These are phyloP conservation scores for Coniochaeta sp. DNA, from an alignment of 2,329 filamentous ascomycete species.

Conservation along the genomic window DNA sequence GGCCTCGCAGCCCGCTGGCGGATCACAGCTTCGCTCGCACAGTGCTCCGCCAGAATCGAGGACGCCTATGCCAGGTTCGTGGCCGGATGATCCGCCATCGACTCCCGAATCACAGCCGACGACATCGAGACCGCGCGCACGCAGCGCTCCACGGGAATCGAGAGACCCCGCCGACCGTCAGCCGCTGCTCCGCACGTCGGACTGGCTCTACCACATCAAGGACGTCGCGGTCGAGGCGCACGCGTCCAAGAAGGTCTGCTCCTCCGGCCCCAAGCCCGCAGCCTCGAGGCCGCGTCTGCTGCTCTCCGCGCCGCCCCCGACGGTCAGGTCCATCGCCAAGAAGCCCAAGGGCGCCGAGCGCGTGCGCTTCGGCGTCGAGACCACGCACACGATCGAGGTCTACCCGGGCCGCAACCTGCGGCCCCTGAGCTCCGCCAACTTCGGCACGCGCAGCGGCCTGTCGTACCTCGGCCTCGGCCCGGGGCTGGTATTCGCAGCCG, in stretches of 20 bases:
- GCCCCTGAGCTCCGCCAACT: constrained; percentile 11
- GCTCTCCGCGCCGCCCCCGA: not conserved
- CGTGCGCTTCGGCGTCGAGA: constrained; percentile 18
- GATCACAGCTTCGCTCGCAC: no score
- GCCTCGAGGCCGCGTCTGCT: not conserved
- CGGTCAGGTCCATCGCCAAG: not conserved
- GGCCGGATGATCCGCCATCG: no score
- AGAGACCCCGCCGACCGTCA: not conserved
- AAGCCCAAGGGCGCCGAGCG: not conserved
- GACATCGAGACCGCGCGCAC: not conserved
- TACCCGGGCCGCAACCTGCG: constrained; percentile 14
- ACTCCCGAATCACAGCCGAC: no score
- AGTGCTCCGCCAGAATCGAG: no score
- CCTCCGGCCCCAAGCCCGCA: not conserved
- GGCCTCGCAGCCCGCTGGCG: not conserved
- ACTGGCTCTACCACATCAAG: not conserved
- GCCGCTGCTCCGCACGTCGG: no score
- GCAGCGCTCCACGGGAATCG: not conserved
- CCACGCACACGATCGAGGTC: constrained; percentile 17
- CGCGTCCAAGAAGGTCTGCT: not conserved
- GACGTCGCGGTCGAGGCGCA: not conserved
- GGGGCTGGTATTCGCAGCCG: no score
- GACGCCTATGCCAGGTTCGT: no score
- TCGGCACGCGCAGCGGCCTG: constrained; percentile 17
- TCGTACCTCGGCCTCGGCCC: constrained; percentile 16